Evolutionary conservation across 805 yeast species (phyloP), one percentile per base, ranked within the genome.

Genomic region (Kazachstania martiniae): DNA sequence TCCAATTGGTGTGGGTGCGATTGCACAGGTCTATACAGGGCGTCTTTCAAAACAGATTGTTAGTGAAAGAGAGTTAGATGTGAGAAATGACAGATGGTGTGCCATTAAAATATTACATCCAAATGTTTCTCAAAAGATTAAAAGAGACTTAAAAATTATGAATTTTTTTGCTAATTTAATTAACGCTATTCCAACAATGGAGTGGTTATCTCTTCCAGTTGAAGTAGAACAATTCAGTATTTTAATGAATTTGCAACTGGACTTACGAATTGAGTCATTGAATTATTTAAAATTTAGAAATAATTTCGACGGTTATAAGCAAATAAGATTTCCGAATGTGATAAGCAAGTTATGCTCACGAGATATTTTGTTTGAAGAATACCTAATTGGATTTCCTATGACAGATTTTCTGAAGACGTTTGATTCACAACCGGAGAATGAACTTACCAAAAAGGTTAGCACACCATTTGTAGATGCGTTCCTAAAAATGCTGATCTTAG

Each of bases 101-200:
- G 97, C 96, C 0, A 75, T 91, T 29, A 91, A 91, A 53, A 91
- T 91, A 6, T 68, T 89, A 33, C 99, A 91, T 58, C 99, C 99
- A 1, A 62, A 70, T 14, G 95, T 86, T 4, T 80, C 74, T 33
- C 57, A 63, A 9, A 74, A 70, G 31, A 80, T 91, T 16, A 69
- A 70, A 36, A 66, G 97, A 36, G 99, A 91, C 54, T 65, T 91
- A 44, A 68, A 66, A 41, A 83, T 91, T 24, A 87, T 91, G 95
- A 61, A 58, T 18, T 72, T 79, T 41, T 80, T 87, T 49, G 98
- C 98, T 2, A 56, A 59, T 27, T 33, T 67, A 1, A 70, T 91
- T 32, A 77, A 87, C 46, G 8, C 7, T 5, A 61, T 91, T 5
- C 99, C 99, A 4, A 85, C 94, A 0, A 84, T 91, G 94, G 96